A percentile compares a stretch with the other conserved stretches of the same genome.
Conservation (phyloP, 257 asterid species). For the Nicotiana tomentosiformis region DNA sequence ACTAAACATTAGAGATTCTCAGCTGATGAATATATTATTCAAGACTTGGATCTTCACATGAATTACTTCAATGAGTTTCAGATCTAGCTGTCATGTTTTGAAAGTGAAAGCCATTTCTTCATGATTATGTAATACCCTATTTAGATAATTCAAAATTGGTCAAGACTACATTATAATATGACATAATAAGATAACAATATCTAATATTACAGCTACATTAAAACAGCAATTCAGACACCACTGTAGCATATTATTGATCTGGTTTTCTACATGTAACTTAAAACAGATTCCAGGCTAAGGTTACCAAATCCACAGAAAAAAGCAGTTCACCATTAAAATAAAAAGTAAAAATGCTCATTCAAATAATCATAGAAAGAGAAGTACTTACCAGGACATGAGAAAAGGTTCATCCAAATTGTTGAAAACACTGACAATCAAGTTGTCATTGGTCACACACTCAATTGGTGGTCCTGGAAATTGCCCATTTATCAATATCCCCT, state of each 20-base stretch:
- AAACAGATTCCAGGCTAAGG: not conserved
- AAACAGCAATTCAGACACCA: not conserved
- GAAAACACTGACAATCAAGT: constrained; percentile 33
- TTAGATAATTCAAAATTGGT: not conserved
- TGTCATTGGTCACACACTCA: constrained; percentile 36
- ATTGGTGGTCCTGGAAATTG: constrained; percentile 46
- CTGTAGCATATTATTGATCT: not conserved
- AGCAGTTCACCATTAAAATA: not conserved
- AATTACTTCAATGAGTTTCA: not conserved
- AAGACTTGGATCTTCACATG: not conserved
- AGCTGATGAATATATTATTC: not conserved
- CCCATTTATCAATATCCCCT: constrained; percentile 52
- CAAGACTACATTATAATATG: not conserved
- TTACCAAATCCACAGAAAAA: not conserved
- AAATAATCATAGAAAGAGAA: not conserved
- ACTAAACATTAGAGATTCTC: not conserved
- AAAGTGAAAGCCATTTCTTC: not conserved
- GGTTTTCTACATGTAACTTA: not conserved
- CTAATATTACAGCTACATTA: not conserved
- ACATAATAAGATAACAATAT: not conserved
- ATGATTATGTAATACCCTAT: not conserved
- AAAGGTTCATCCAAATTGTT: constrained; percentile 42
- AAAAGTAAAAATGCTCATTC: not conserved
- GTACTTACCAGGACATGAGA: constrained; percentile 34
- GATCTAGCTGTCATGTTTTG: not conserved